Base-by-base conservation (phyloP, 768 basidiomycete genomes). In the Leccinum fibrillosum region DNA sequence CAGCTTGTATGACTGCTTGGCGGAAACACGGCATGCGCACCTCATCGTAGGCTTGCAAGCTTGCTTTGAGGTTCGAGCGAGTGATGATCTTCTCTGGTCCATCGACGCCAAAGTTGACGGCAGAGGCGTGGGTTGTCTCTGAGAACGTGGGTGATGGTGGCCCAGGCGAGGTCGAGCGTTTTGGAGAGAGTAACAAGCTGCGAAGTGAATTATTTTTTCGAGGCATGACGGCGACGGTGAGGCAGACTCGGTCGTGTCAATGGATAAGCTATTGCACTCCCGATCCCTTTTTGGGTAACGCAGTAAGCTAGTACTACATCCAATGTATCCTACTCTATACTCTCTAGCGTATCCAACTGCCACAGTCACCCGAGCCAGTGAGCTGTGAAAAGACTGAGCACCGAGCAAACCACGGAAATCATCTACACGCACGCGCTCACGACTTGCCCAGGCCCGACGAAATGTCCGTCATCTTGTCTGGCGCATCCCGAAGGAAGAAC, bases 81-180 rank as follows among this genome's bases (percentile, higher is more conserved):
- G 91, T 92, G 56, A 94, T 92, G 57, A 93, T 87, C 79, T 90
- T 92, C 62, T 83, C 78, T 42, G 89, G 89, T 7, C 90, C 89
- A 64, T 86, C 78, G 50, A 78, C 77, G 32, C 90, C 89, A 71
- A 91, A 88, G 70, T 88, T 83, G 76, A 91, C 82, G 49, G 82
- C 83, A 17, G 92, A 92, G 32, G 79, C 88, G 67, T 90, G 84
- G 10, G 92, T 94, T 23, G 83, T 77, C 19, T 92, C 90, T 30
- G 90, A 88, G 75, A 89, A 91, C 3, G 92, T 91, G 53, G 92
- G 92, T 25, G 92, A 94, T 2, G 90, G 89, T 55, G 89, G 86
- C 37, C 77, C 74, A 54, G 85, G 79, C 6, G 85, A 83, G 4
- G 76, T 69, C 53, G 72, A 75, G 55, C 79, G 76, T 54, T 64